Percentiles rank a stretch among this genome's conserved stretches.
These are phyloP conservation scores for Neoconidiobolus thromboides DNA, from an alignment of 371 early-diverging fungal genomes.

Conservation along the genomic window DNA sequence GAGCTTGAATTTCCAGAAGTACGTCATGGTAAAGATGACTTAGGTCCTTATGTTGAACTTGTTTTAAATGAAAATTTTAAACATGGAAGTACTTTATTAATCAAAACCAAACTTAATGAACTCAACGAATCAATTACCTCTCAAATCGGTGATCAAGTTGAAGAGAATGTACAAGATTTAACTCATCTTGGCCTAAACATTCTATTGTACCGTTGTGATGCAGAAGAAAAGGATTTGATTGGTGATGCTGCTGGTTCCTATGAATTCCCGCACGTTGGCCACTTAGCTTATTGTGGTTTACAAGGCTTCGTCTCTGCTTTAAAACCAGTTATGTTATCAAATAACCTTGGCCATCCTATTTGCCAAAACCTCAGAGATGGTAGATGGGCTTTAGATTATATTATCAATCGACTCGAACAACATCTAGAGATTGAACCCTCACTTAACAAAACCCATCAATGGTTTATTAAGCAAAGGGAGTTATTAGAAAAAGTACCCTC, in stretches of 20 bases:
- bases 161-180: constrained; percentile 22
- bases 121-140: constrained; percentile 2
- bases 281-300: constrained; percentile 71
- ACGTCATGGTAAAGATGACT: constrained; percentile 19
- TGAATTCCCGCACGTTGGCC: constrained; percentile 63
- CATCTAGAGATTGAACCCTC: constrained; percentile 24
- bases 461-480: constrained; percentile 51
- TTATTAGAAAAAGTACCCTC: constrained; percentile 49
- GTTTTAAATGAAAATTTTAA: constrained; percentile 34
- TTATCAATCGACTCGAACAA: constrained; percentile 42
- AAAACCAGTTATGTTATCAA: constrained; percentile 46
- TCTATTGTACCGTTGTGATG: constrained; percentile 59
- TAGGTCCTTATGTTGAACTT: constrained; percentile 36
- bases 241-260: constrained; percentile 53
- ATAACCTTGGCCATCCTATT: constrained; percentile 84
- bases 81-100: constrained; percentile 47
- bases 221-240: constrained; percentile 63
- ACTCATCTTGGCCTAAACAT: constrained; percentile 53
- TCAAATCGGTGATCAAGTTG: constrained; percentile 19
- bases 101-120: constrained; percentile 26
- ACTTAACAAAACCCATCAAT: constrained; percentile 28
- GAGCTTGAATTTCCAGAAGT: constrained; percentile 27
- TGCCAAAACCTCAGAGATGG: constrained; percentile 78
- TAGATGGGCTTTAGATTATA: constrained; percentile 81
- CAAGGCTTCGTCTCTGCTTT: constrained; percentile 78